These are phyloP conservation scores for Xylaria digitata DNA, from an alignment of 2,329 filamentous ascomycete genomes.

Conservation along the genomic window DNA sequence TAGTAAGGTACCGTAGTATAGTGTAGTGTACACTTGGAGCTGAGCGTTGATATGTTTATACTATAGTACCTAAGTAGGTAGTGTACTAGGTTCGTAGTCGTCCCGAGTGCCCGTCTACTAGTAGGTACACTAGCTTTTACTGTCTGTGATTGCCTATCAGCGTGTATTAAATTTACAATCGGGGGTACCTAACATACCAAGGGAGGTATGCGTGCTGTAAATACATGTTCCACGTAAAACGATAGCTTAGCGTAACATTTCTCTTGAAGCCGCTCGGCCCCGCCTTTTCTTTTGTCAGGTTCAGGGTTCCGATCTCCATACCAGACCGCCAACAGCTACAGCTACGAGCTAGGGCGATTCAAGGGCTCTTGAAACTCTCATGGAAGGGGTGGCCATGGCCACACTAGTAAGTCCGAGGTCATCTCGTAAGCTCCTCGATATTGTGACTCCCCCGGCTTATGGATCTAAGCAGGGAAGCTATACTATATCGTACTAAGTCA, in stretches of 20 bases:
- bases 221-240: not conserved
- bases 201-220: no score
- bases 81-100: not conserved
- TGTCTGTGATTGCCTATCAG: no score
- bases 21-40: no score
- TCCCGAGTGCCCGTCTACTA: no score
- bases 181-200: no score
- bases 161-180: no score
- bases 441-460: slow-evolving; percentile 3
- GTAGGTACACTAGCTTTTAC: no score
- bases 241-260: not conserved
- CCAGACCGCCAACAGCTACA: slow-evolving; percentile 14
- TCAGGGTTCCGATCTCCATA: slow-evolving; percentile 4
- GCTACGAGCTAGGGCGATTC: not conserved
- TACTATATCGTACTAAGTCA: no score
- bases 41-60: no score
- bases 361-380: slow-evolving; percentile 12
- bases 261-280: slow-evolving; percentile 3
- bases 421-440: slow-evolving; percentile 22
- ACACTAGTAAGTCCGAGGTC: not conserved
- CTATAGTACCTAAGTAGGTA: no score
- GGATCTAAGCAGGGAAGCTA: not conserved
- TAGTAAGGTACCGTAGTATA: no score
- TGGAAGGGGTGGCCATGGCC: not conserved
- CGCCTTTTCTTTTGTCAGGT: slow-evolving; percentile 5